Evolutionary conservation across 768 basidiomycete genomes (phyloP).

Genomic region (Trametes cingulata): DNA sequence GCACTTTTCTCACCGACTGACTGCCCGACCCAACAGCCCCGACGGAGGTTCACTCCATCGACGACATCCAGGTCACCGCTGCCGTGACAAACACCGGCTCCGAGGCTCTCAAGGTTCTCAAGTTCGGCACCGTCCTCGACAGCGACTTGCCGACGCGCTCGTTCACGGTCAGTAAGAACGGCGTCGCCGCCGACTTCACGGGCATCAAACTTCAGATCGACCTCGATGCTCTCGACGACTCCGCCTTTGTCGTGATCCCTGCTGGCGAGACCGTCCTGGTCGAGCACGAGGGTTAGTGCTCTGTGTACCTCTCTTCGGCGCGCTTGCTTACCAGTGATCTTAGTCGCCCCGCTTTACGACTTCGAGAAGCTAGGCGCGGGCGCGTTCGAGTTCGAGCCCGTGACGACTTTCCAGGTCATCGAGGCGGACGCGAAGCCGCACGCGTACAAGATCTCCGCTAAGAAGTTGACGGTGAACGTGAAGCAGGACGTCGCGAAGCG

Average conservation of each 20-base stretch:
- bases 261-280: slow-evolving; percentile 43
- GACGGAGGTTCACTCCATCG: slow-evolving; percentile 36
- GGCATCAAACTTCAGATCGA: slow-evolving; percentile 41
- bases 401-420: slow-evolving; percentile 39
- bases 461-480: slow-evolving; percentile 37
- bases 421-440: slow-evolving; percentile 27
- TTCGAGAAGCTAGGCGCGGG: slow-evolving; percentile 43
- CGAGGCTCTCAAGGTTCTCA: slow-evolving; percentile 44
- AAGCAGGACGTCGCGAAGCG: slow-evolving; percentile 38
- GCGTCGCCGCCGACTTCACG: slow-evolving; percentile 40
- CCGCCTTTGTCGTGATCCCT: slow-evolving; percentile 40
- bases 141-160: slow-evolving; percentile 44
- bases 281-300: slow-evolving; percentile 38
- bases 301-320: neutral
- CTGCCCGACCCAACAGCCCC: slow-evolving; percentile 19
- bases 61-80: slow-evolving; percentile 43
- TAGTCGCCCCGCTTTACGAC: slow-evolving; percentile 45
- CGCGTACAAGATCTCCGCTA: slow-evolving; percentile 31
- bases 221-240: slow-evolving; percentile 40
- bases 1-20: slow-evolving; percentile 20
- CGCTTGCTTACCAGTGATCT: neutral
- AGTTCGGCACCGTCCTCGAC: slow-evolving; percentile 49
- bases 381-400: slow-evolving; percentile 42
- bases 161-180: slow-evolving; percentile 45
- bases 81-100: slow-evolving; percentile 43